Conservation (phyloP, 768 basidiomycete genomes). For the Symmetrospora coprosmae region DNA sequence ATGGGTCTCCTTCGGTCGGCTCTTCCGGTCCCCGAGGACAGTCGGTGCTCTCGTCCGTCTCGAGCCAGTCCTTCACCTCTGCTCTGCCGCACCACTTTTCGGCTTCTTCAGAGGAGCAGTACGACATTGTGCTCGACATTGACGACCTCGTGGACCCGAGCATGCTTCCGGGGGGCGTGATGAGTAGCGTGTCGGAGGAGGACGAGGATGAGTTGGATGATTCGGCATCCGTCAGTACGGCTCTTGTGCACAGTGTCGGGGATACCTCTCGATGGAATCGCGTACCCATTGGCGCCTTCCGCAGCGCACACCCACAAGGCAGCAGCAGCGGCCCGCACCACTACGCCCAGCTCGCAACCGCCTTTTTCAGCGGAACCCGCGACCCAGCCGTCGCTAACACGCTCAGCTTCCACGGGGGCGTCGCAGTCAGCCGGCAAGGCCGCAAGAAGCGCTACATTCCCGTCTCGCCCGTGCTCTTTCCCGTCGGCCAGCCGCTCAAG, state of each 20-base stretch:
- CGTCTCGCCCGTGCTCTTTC: constrained; percentile 16
- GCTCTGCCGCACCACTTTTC: constrained; percentile 14
- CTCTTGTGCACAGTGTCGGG: constrained; percentile 6
- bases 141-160: constrained; percentile 8
- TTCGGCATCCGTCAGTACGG: constrained; percentile 12
- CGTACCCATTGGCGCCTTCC: constrained; percentile 33
- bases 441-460: constrained; percentile 1
- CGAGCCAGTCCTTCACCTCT: constrained; percentile 28
- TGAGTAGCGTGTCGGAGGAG: constrained; percentile 25
- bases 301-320: constrained; percentile 5
- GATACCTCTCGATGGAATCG: constrained; percentile 31
- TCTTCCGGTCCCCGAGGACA: not conserved
- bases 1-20: constrained; percentile 9
- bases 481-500: constrained; percentile 8
- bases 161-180: not conserved
- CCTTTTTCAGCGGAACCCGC: constrained; percentile 6
- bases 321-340: too few species aligned
- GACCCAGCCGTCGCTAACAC: not conserved
- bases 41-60: constrained; percentile 19
- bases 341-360: not conserved
- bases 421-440: not conserved
- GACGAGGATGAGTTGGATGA: constrained; percentile 15
- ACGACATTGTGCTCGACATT: constrained; percentile 17
- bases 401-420: constrained; percentile 6
- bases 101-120: not conserved